Conservation (phyloP, 257 asterid species). For the Hygrophila difformis region DNA sequence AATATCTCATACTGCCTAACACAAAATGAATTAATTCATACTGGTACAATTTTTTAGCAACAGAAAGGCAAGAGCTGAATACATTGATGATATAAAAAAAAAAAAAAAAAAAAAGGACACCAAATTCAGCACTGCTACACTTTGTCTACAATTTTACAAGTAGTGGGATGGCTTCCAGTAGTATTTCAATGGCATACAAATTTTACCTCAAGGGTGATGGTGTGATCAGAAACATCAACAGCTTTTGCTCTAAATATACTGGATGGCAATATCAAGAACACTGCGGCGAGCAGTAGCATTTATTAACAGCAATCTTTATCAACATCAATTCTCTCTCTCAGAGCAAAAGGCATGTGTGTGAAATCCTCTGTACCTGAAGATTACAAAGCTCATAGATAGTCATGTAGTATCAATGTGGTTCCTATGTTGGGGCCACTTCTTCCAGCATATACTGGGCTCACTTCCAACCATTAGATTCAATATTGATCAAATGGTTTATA, state of each 20-base stretch:
- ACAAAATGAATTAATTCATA: too few relatives aligned
- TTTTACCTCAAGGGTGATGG: conserved; percentile 87
- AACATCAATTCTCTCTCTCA: conserved; percentile 90
- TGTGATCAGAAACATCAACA: conserved; percentile 96
- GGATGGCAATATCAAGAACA: conserved; percentile 95
- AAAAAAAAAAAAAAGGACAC: background rate
- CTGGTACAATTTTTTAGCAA: too few relatives aligned
- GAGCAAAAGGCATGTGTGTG: conserved; percentile 86
- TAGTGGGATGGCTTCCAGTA: background rate
- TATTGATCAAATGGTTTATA: too few relatives aligned
- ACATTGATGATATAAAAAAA: background rate
- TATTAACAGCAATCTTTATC: conserved; percentile 82
- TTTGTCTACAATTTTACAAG: conserved; percentile 1
- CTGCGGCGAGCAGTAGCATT: conserved; percentile 84
- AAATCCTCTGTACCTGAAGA: conserved; percentile 73
- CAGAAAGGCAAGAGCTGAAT: too few relatives aligned
- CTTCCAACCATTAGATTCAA: too few relatives aligned
- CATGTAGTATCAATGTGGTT: too few relatives aligned
- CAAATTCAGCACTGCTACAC: background rate
- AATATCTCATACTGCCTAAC: too few relatives aligned
- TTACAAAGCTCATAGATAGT: conserved; percentile 14
- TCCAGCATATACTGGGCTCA: too few relatives aligned
- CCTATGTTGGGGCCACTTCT: too few relatives aligned
- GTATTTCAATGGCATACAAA: conserved; percentile 6
- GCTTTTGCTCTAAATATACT: conserved; percentile 98